Evolutionary conservation across 805 yeast genomes (phyloP), one percentile per base, ranked within the genome.

Genomic region (Saccharomycopsis fodiens): DNA sequence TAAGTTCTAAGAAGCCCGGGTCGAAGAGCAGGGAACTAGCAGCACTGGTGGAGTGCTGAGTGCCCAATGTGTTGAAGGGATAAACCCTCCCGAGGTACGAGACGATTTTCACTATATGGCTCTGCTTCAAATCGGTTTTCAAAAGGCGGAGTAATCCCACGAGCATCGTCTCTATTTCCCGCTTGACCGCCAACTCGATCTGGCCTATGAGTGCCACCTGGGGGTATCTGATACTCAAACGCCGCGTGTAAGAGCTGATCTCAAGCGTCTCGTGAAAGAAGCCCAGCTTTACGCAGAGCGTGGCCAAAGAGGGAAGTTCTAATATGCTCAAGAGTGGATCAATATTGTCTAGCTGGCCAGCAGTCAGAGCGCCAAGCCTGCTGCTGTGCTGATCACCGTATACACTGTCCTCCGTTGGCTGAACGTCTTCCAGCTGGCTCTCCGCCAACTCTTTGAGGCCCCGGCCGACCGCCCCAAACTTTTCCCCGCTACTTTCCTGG

Each of bases 241-340:
- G 71, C 51, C 81, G 73, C 1, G 84, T 78, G 55, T 85, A 79
- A 25, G 83, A 73, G 10, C 88, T 82, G 12, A 91, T 74, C 59
- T 91, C 95, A 30, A 91, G 72, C 7, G 96, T 88, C 57, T 88
- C 95, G 29, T 87, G 83, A 58, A 89, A 93, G 57, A 84, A 85
- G 0, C 96, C 96, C 39, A 83, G 82, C 40, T 77, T 70, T 8
- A 89, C 85, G 62, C 97, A 86, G n/a, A 89, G 78, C 40, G 79
- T 73, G 29, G 91, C 79, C 40, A 91, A 61, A 1, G 94, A 73
- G 1, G 98, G 97, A 29, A 93, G 65, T 57, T 86, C 95, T 53
- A 91, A 66, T 7, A 89, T 72, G 55, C 85, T 95, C 50, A 82
- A 73, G 8, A 89, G 69, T 34, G 79, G 75, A 51, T 82, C 88